Percentiles rank a stretch among this genome's conserved stretches.
These are phyloP conservation scores for Kluyveromyces starmeri DNA, from an alignment of 805 yeast genomes.

Conservation along the genomic window DNA sequence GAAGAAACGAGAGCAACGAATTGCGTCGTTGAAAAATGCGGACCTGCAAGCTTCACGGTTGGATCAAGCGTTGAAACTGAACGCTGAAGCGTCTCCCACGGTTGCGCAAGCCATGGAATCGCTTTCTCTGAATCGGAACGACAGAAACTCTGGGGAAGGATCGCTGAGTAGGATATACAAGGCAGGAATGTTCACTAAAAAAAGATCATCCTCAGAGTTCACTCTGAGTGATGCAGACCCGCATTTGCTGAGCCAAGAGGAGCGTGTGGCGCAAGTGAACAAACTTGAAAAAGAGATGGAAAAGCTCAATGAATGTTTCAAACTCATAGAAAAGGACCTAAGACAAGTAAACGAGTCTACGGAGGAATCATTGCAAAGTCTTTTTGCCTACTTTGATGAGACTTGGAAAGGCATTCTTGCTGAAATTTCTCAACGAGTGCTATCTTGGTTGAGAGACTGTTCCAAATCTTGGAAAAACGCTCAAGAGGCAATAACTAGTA, in stretches of 20 bases:
- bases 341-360: conserved; percentile 30
- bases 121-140: neutral
- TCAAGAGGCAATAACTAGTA: conserved; percentile 13
- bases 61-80: conserved; percentile 27
- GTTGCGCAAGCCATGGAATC: conserved; percentile 13
- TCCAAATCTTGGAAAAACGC: conserved; percentile 34
- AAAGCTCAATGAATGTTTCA: conserved; percentile 33
- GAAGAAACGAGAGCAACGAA: conserved; percentile 26
- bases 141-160: neutral
- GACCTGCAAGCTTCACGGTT: conserved; percentile 26
- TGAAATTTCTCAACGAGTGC: conserved; percentile 26
- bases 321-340: conserved; percentile 31
- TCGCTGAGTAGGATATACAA: neutral
- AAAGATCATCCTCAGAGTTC: conserved; percentile 12
- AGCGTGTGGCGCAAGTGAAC: conserved; percentile 31
- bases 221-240: conserved; percentile 24
- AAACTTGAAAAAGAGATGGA: conserved; percentile 30
- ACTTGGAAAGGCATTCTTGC: conserved; percentile 26
- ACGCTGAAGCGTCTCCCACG: conserved; percentile 31
- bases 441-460: conserved; percentile 32
- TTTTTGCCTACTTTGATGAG: conserved; percentile 21
- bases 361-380: conserved; percentile 21
- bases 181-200: neutral
- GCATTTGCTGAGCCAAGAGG: conserved; percentile 27
- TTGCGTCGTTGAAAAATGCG: conserved; percentile 27